Percentiles rank a stretch among this genome's conserved stretches.
These are phyloP conservation scores for Rhizopus arrhizus DNA, from an alignment of 371 early-diverging fungal species.

Conservation along the genomic window DNA sequence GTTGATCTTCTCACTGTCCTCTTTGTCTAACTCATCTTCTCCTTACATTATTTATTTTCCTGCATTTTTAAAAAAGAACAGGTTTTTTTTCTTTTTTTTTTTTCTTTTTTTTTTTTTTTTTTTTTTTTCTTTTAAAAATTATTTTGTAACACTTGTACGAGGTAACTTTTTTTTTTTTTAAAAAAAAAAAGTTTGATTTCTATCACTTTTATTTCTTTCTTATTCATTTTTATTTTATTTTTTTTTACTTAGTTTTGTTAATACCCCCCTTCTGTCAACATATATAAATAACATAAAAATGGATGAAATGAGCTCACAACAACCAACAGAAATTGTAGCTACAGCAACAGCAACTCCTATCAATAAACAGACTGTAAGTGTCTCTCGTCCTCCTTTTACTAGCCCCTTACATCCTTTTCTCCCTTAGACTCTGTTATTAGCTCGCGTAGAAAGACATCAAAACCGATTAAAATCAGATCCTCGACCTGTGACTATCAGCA, in stretches of 20 bases:
- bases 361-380: neutral
- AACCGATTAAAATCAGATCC: conserved; percentile 1
- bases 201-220: conserved; percentile 5
- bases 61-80: neutral
- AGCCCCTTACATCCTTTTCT: neutral
- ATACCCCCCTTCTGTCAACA: neutral
- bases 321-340: neutral
- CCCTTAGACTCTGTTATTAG: neutral
- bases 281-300: neutral
- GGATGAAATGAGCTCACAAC: neutral
- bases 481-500: neutral
- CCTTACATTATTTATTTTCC: neutral
- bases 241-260: neutral
- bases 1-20: neutral
- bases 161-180: neutral
- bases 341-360: neutral
- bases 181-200: neutral
- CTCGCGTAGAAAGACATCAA: conserved; percentile 1
- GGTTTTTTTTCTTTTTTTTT: conserved; percentile 3
- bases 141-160: conserved; percentile 1
- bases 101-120: conserved; percentile 7
- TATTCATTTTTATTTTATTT: conserved; percentile 4
- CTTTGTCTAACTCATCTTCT: neutral
- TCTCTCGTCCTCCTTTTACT: neutral
- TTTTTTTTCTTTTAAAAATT: neutral